These are phyloP conservation scores for Leishmania lainsoni DNA, from an alignment of 208 protist genomes.

Conservation along the genomic window DNA sequence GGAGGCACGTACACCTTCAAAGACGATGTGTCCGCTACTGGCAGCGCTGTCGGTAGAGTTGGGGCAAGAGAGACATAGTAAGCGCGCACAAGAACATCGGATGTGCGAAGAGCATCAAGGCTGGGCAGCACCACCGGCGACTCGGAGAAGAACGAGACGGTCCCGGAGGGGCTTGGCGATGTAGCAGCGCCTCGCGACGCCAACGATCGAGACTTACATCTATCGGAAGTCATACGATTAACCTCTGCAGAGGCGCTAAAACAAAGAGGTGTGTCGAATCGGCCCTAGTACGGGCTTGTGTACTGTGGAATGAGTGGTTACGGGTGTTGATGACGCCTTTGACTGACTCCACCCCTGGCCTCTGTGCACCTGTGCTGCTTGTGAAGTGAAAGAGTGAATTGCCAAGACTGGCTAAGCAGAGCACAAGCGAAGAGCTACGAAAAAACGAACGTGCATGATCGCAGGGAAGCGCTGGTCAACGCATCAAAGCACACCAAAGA, in stretches of 20 bases:
- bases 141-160: conserved; percentile 19
- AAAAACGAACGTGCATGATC: background rate
- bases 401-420: background rate
- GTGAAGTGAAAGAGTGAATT: background rate
- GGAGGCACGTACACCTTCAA: background rate
- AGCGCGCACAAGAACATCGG: conserved; percentile 26
- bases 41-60: background rate
- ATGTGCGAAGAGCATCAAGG: conserved; percentile 24
- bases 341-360: background rate
- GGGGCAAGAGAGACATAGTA: conserved; percentile 17
- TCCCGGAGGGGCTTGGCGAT: background rate
- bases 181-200: conserved; percentile 13
- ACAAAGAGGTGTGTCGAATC: background rate
- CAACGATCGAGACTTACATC: conserved; percentile 19
- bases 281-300: background rate
- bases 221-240: conserved; percentile 17
- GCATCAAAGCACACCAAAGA: background rate
- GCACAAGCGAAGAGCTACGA: background rate
- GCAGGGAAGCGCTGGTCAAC: background rate
- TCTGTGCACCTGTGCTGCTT: background rate
- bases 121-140: conserved; percentile 24
- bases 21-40: background rate
- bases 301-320: background rate
- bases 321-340: background rate
- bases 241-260: too few species aligned